Evolutionary conservation across 441 rosid genomes (phyloP).

Genomic region (Eutrema salsugineum): DNA sequence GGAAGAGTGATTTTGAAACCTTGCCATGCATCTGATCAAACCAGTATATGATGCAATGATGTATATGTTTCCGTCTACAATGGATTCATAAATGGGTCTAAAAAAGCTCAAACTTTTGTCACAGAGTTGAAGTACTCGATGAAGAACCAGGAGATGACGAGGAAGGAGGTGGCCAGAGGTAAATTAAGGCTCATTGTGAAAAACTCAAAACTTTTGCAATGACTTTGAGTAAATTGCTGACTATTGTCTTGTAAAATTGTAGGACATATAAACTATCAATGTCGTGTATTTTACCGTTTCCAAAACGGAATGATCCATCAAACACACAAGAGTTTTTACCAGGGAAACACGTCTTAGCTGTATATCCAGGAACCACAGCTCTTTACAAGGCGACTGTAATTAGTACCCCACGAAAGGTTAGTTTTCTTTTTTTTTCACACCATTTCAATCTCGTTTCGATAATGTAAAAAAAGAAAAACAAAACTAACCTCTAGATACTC

Average conservation of each 20-base stretch:
- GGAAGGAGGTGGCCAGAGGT: slow-evolving; percentile 80
- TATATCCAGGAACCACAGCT: slow-evolving; percentile 98
- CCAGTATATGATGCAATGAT: not conserved
- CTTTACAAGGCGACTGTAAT: slow-evolving; percentile 93
- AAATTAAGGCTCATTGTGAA: slow-evolving; percentile 9
- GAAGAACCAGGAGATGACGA: slow-evolving; percentile 98
- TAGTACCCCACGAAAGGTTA: slow-evolving; percentile 69
- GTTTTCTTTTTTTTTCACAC: not conserved
- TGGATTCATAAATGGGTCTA: not conserved
- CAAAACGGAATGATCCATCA: slow-evolving; percentile 70
- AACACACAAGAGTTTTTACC: slow-evolving; percentile 55
- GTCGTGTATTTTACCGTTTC: slow-evolving; percentile 82
- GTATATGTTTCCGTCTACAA: not conserved
- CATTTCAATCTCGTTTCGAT: not conserved
- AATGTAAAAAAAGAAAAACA: not conserved
- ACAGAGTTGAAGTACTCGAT: slow-evolving; percentile 90
- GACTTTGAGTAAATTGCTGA: not conserved
- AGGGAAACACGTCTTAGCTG: slow-evolving; percentile 85
- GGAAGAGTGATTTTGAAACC: not conserved
- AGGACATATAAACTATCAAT: slow-evolving; percentile 86
- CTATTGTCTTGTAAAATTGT: slow-evolving; percentile 16
- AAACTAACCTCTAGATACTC: slow-evolving; percentile 3
- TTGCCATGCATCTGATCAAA: not conserved
- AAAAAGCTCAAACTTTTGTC: not conserved
- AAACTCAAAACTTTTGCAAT: not conserved